A percentile compares a stretch with the other conserved stretches of the same genome.
Conservation (phyloP, 495 filamentous ascomycete species). For the Podospora pseudocomata region DNA sequence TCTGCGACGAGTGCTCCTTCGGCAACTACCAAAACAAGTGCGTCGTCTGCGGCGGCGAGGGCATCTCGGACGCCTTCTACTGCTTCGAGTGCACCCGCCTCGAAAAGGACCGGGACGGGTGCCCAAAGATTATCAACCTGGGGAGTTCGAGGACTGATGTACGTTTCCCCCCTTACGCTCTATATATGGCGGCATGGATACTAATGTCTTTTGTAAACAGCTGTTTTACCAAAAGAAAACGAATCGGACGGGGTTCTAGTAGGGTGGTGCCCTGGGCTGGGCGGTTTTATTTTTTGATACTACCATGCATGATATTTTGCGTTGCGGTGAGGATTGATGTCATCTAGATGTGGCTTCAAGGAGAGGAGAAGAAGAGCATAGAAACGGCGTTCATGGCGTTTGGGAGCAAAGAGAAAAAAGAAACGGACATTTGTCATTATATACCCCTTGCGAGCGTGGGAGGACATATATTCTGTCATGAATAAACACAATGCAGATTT, state of each 20-base stretch:
- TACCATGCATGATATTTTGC: no score
- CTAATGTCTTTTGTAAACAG: constrained; percentile 32
- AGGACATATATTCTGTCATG: not conserved
- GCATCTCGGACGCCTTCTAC: constrained; percentile 99
- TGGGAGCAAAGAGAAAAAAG: not conserved
- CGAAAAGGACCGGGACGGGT: constrained; percentile 96
- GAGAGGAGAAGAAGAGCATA: not conserved
- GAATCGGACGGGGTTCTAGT: constrained; percentile 47
- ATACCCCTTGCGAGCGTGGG: not conserved
- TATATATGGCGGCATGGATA: constrained; percentile 1
- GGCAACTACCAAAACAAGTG: constrained; percentile 99
- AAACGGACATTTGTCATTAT: not conserved
- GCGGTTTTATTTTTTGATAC: constrained; percentile 7
- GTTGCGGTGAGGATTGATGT: not conserved
- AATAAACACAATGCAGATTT: not conserved
- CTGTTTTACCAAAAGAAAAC: constrained; percentile 55
- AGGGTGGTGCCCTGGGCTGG: constrained; percentile 41
- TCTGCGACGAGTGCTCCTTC: constrained; percentile 99
- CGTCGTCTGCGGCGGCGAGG: constrained; percentile 96
- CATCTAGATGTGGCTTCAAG: not conserved
- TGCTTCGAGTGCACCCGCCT: constrained; percentile 98
- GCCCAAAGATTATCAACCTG: constrained; percentile 98
- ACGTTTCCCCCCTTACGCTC: constrained; percentile 35
- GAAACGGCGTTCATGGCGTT: constrained; percentile 7
- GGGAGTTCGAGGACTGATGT: constrained; percentile 93